Conservation (phyloP, 2,329 filamentous ascomycete species). For the Penicillium capsulatum region DNA sequence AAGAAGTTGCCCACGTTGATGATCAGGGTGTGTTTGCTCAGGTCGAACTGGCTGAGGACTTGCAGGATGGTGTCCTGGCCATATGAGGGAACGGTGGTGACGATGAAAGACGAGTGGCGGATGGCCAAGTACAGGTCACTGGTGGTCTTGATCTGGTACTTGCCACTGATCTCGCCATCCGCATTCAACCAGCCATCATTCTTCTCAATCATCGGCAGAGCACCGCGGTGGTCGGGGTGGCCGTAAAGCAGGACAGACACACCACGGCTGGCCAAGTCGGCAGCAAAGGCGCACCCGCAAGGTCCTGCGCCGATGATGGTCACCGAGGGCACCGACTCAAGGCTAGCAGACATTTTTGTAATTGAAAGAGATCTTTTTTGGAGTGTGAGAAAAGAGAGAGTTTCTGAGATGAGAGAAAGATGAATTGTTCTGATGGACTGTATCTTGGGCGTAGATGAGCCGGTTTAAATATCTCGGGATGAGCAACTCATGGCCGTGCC, state of each 20-base stretch:
- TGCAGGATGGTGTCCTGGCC: conserved; percentile 11
- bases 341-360: conserved; percentile 4
- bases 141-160: conserved; percentile 15
- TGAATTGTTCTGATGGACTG: no score
- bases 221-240: conserved; percentile 18
- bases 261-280: conserved; percentile 15
- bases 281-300: conserved; percentile 17
- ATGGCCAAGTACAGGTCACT: conserved; percentile 15
- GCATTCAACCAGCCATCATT: conserved; percentile 15
- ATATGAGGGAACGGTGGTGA: conserved; percentile 13
- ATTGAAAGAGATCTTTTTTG: neutral
- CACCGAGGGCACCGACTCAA: conserved; percentile 9
- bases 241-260: conserved; percentile 17
- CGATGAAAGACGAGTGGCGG: conserved; percentile 11
- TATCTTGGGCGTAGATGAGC: no score
- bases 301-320: conserved; percentile 16
- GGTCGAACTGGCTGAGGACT: conserved; percentile 10
- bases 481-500: no score
- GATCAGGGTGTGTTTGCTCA: conserved; percentile 16
- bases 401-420: neutral
- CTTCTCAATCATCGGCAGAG: conserved; percentile 15
- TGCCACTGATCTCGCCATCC: conserved; percentile 12
- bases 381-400: neutral
- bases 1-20: conserved; percentile 22
- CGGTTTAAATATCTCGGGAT: no score